These are phyloP conservation scores for Cystofilobasidium capitatum DNA, from an alignment of 768 basidiomycete genomes.

Conservation along the genomic window DNA sequence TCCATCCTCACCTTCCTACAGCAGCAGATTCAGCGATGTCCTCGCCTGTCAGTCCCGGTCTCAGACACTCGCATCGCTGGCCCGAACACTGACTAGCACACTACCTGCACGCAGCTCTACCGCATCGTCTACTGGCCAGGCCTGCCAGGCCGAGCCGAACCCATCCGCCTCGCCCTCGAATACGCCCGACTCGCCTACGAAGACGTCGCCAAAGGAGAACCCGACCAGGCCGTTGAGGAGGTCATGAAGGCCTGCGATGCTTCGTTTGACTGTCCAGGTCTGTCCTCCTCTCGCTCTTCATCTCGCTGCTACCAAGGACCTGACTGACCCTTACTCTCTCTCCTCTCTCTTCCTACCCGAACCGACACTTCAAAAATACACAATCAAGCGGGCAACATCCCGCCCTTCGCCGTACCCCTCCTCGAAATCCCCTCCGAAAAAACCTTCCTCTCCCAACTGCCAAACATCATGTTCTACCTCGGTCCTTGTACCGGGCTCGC, in stretches of 20 bases:
- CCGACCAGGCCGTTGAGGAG: neutral
- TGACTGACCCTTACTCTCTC: neutral
- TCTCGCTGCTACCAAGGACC: no score
- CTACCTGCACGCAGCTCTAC: no score
- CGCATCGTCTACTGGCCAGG: no score
- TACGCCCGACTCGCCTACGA: slow-evolving; percentile 39
- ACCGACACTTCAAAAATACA: neutral
- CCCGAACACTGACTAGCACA: no score
- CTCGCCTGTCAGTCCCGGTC: no score
- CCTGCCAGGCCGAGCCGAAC: slow-evolving; percentile 44
- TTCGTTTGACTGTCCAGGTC: slow-evolving; percentile 4
- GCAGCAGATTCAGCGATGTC: no score
- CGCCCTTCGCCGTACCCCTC: slow-evolving; percentile 44
- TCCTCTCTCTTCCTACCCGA: neutral
- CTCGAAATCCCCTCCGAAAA: slow-evolving; percentile 38
- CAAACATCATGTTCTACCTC: slow-evolving; percentile 41
- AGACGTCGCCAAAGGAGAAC: slow-evolving; percentile 30
- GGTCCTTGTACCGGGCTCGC: slow-evolving; percentile 40
- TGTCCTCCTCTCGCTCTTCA: neutral
- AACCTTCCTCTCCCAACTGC: slow-evolving; percentile 40
- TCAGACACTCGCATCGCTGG: no score
- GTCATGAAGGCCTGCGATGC: neutral
- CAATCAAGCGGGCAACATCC: slow-evolving; percentile 27
- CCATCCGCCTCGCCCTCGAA: slow-evolving; percentile 42
- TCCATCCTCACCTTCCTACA: no score